phyloP scores from a whole-genome alignment of 139 green algal genomes.

The Chlorella vulgaris region DNA sequence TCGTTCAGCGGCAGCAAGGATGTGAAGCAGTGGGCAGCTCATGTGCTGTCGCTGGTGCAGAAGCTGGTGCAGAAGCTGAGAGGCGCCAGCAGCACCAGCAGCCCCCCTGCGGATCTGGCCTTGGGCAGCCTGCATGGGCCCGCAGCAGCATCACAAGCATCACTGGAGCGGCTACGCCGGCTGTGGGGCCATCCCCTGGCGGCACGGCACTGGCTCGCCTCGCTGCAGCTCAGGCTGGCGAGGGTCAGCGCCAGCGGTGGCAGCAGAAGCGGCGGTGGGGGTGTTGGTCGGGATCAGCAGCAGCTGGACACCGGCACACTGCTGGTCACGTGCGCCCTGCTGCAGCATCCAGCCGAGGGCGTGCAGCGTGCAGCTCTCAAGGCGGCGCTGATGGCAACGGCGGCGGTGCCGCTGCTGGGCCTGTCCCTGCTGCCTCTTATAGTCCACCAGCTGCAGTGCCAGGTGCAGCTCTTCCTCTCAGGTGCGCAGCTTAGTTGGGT shows the following conservation, averaged over 20 bases:
- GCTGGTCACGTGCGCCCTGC: slow-evolving; percentile 5
- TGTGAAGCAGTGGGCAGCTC: slow-evolving; percentile 8
- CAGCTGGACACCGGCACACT: too few relatives aligned
- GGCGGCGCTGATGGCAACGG: background rate
- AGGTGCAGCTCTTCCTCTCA: slow-evolving; percentile 21
- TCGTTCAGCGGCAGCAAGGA: slow-evolving; percentile 6
- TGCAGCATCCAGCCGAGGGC: slow-evolving; percentile 11
- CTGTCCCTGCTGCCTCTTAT: slow-evolving; percentile 25
- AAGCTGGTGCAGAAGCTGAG: background rate
- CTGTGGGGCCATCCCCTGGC: slow-evolving; percentile 7
- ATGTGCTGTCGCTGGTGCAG: background rate
- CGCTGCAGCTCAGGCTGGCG: background rate
- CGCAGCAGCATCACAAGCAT: background rate
- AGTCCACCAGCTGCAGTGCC: slow-evolving; percentile 18
- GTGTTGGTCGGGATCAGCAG: too few relatives aligned
- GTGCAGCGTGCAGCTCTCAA: slow-evolving; percentile 1
- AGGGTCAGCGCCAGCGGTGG: background rate
- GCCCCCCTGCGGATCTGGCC: background rate
- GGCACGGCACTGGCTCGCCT: slow-evolving; percentile 28
- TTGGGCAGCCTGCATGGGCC: background rate
- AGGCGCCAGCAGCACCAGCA: background rate
- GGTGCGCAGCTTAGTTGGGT: background rate
- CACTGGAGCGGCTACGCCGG: background rate
- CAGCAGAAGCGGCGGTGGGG: background rate
- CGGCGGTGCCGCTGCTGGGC: slow-evolving; percentile 20